Evolutionary conservation across 768 basidiomycete species (phyloP), one percentile per base, ranked within the genome.

Genomic region (Obba rivulosa): DNA sequence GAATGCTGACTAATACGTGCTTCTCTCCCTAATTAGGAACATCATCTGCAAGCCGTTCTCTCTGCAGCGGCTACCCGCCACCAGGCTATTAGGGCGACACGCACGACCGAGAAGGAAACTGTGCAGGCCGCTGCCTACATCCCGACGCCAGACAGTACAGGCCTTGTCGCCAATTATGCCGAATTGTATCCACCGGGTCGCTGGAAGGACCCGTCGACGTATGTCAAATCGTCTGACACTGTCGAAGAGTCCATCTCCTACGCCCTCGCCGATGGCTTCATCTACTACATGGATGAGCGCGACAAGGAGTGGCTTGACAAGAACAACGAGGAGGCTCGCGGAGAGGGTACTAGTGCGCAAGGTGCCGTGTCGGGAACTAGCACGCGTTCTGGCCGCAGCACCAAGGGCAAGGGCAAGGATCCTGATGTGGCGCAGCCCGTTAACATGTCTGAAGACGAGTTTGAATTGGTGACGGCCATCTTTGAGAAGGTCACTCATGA

Each of bases 271-370:
- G 81, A 86, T 56, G 86, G 87, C 0, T 87, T 87, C 67, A 82
- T 83, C 2, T 97, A 98, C 62, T 89, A 81, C 55, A 89, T 97
- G 87, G 95, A 99, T 58, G 96, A 98, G 65, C 84, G 87, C 16
- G 95, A 98, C 70, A 83, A 87, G 59, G 87, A 87, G 54, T 99
- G 95, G 95, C 77, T 99, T 25, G 86, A 89, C 57, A 86, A 82
- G 68, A 92, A 91, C 61, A 96, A 97, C 58, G 85, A 85, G 60
- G 80, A 85, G 48, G 89, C 87, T 2, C 76, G 85, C 13, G 89
- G 87, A 16, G 90, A 92, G 63, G 92, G 92, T 16, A 87, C 88
- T 1, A 89, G 85, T 52, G 76, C 78, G 0, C 87, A 88, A 58
- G 85, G 83, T 18, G 81, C 83, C 4, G 59, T 86, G 36, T 80